These are phyloP conservation scores for Thalassiosira hispida DNA, from an alignment of 352 stramenopile genomes.

Conservation along the genomic window DNA sequence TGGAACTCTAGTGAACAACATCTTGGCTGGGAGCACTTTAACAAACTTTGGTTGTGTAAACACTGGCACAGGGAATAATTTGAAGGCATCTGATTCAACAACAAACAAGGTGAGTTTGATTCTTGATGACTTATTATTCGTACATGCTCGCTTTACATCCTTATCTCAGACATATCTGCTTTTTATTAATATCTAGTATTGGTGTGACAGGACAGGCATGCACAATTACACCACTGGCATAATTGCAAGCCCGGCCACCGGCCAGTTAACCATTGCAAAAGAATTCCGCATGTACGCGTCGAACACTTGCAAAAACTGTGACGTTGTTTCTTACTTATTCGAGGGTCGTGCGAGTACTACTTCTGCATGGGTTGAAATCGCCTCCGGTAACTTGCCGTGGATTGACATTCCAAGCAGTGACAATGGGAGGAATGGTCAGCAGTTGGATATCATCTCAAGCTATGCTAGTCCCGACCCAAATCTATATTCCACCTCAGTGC, in stretches of 20 bases:
- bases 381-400: constrained; percentile 8
- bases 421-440: constrained; percentile 11
- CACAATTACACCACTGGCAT: neutral
- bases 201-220: constrained; percentile 7
- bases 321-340: constrained; percentile 18
- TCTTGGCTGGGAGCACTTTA: constrained; percentile 5
- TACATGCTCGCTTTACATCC: no score
- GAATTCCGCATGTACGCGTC: constrained; percentile 14
- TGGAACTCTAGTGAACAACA: constrained; percentile 10
- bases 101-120: constrained; percentile 1
- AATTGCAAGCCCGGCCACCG: neutral
- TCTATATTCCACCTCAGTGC: neutral
- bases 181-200: constrained; percentile 4
- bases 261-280: constrained; percentile 16
- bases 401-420: neutral
- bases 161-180: no score
- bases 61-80: neutral
- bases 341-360: constrained; percentile 27
- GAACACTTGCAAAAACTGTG: constrained; percentile 13
- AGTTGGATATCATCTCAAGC: neutral
- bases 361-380: constrained; percentile 21
- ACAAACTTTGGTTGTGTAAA: constrained; percentile 20
- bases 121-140: no score
- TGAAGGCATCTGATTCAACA: neutral
- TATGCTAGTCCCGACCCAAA: constrained; percentile 4